Percentiles rank a stretch among this genome's conserved stretches.
These are phyloP conservation scores for Suhomyces kunorum DNA, from an alignment of 1,139 yeast species.

Conservation along the genomic window DNA sequence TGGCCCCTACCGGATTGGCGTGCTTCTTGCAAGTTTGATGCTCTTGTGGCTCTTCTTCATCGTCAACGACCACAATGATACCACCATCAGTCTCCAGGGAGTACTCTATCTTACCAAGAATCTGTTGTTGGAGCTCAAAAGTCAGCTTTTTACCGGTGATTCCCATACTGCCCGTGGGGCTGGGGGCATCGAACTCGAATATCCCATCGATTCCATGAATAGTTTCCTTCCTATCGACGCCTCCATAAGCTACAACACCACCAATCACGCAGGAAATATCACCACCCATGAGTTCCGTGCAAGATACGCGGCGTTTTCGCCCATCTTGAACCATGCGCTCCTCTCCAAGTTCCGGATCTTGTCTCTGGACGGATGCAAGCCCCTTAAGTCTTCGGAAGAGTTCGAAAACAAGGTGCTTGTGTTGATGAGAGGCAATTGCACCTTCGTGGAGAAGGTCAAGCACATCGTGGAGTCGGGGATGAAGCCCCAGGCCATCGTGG, in stretches of 20 bases:
- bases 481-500: conserved; percentile 36
- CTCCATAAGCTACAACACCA: conserved; percentile 31
- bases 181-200: conserved; percentile 29
- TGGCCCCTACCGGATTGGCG: conserved; percentile 17
- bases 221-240: conserved; percentile 48
- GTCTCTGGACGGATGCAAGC: conserved; percentile 34
- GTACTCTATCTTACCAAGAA: conserved; percentile 32
- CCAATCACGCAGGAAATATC: conserved; percentile 19
- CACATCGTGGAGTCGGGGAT: conserved; percentile 32
- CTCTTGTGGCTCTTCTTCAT: conserved; percentile 14
- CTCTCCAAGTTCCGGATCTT: conserved; percentile 29
- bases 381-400: conserved; percentile 16
- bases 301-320: conserved; percentile 48
- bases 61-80: conserved; percentile 7
- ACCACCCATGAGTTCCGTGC: conserved; percentile 32
- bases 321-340: conserved; percentile 31
- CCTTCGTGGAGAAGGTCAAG: conserved; percentile 43
- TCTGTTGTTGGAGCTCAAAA: conserved; percentile 27
- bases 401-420: conserved; percentile 31
- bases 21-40: conserved; percentile 15
- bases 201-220: conserved; percentile 41
- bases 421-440: conserved; percentile 44
- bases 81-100: conserved; percentile 26
- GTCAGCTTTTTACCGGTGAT: conserved; percentile 17
- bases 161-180: not conserved